These are phyloP conservation scores for Mallotus repandus DNA, from an alignment of 441 rosid species.

Conservation along the genomic window DNA sequence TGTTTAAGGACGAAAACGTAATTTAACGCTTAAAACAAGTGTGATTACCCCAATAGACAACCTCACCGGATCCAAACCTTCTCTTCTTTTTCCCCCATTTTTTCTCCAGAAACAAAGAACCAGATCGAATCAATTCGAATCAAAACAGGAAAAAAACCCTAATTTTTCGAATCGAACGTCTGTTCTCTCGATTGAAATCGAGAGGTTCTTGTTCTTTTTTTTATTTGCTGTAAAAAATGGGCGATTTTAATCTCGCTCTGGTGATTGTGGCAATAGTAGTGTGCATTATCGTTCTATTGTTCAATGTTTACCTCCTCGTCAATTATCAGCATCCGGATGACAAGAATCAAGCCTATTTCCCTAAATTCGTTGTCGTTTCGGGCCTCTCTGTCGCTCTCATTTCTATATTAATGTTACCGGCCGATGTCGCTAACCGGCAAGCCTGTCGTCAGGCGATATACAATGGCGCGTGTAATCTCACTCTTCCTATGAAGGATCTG, in stretches of 20 bases:
- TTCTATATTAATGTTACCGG: conserved; percentile 96
- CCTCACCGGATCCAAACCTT: conserved; percentile 38
- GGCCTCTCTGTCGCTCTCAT: conserved; percentile 87
- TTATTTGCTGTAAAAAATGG: conserved; percentile 38
- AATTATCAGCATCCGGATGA: conserved; percentile 98
- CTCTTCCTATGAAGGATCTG: conserved; percentile 94
- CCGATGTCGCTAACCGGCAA: conserved; percentile 95
- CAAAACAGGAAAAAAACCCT: conserved; percentile 36
- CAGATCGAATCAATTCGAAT: conserved; percentile 11
- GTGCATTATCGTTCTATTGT: conserved; percentile 73
- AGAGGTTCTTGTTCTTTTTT: neutral
- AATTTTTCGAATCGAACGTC: neutral
- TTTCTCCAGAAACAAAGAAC: conserved; percentile 31
- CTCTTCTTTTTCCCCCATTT: conserved; percentile 15
- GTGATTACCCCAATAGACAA: conserved; percentile 24
- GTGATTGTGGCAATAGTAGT: conserved; percentile 86
- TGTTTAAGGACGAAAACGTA: conserved; percentile 16
- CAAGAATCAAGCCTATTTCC: conserved; percentile 95
- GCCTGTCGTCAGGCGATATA: conserved; percentile 88
- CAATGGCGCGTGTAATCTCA: conserved; percentile 87
- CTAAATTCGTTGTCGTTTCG: conserved; percentile 88
- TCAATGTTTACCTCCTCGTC: conserved; percentile 91
- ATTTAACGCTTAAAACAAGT: neutral
- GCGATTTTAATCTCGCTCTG: conserved; percentile 97
- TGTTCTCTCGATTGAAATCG: conserved; percentile 19